These are phyloP conservation scores for Cystobasidium ongulense DNA, from an alignment of 768 basidiomycete genomes.

Conservation along the genomic window DNA sequence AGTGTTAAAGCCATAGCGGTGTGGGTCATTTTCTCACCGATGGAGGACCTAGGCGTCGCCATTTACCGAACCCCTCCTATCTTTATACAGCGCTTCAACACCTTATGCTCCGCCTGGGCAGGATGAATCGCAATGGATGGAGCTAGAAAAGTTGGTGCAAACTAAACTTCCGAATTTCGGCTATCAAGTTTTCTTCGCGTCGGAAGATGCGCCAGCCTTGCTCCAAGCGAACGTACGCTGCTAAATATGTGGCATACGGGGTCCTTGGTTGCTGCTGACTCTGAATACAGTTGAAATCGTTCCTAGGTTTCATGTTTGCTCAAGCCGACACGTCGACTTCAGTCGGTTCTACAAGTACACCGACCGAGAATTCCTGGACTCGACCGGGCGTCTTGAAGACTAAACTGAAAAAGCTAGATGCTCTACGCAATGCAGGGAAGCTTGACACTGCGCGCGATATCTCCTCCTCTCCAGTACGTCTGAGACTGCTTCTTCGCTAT, in stretches of 20 bases:
- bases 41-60: no score
- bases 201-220: not conserved
- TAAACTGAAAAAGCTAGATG: not conserved
- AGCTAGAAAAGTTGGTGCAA: not conserved
- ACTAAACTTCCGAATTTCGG: constrained; percentile 16
- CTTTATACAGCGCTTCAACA: not conserved
- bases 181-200: constrained; percentile 24
- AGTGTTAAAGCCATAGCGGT: constrained; percentile 5
- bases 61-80: not conserved
- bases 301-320: constrained; percentile 13
- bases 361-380: not conserved
- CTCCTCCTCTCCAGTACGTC: not conserved
- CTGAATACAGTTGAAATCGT: not conserved
- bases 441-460: not conserved
- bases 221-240: not conserved
- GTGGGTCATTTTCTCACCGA: not conserved
- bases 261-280: not conserved
- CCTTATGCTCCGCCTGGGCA: constrained; percentile 18
- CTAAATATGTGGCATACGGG: not conserved
- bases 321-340: not conserved
- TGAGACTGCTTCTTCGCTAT: no score
- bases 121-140: not conserved
- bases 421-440: not conserved
- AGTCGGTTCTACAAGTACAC: not conserved
- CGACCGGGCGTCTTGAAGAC: not conserved